A percentile compares a stretch with the other conserved stretches of the same genome.
Evolutionary conservation across 108 stramenopile genomes (phyloP).

Genomic region (Nannochloropsis oceanica): DNA sequence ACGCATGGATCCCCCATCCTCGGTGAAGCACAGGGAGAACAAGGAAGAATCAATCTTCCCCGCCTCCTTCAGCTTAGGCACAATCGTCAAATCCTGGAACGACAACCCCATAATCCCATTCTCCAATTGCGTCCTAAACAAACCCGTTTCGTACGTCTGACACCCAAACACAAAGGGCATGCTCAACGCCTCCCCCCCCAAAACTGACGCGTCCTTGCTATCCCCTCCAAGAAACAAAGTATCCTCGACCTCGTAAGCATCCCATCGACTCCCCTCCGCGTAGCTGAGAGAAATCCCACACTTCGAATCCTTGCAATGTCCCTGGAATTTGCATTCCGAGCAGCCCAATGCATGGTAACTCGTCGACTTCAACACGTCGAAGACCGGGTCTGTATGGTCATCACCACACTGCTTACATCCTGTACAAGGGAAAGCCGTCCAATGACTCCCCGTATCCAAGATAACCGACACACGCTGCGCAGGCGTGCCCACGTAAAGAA

Average conservation of each 20-base stretch:
- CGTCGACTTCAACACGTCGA: slow-evolving; percentile 28
- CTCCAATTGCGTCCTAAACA: slow-evolving; percentile 74
- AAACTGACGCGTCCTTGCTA: neutral
- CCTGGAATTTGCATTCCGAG: slow-evolving; percentile 30
- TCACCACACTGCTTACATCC: slow-evolving; percentile 60
- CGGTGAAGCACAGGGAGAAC: slow-evolving; percentile 67
- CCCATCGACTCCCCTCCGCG: slow-evolving; percentile 34
- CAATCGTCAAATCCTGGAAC: slow-evolving; percentile 53
- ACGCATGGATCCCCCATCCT: neutral
- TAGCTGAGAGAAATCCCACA: neutral
- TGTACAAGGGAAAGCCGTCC: slow-evolving; percentile 73
- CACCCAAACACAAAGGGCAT: slow-evolving; percentile 84
- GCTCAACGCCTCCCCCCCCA: neutral
- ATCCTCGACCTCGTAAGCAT: slow-evolving; percentile 24
- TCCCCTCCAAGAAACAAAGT: neutral
- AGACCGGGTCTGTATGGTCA: slow-evolving; percentile 75
- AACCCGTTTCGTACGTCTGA: slow-evolving; percentile 59
- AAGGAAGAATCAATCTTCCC: slow-evolving; percentile 50
- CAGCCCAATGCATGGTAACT: slow-evolving; percentile 16
- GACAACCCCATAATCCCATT: slow-evolving; percentile 90
- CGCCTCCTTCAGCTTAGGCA: slow-evolving; percentile 57
- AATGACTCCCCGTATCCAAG: slow-evolving; percentile 77
- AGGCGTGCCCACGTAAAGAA: slow-evolving; percentile 74
- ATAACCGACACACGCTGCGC: slow-evolving; percentile 80
- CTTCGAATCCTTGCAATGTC: neutral